Evolutionary conservation across 2,329 filamentous ascomycete genomes (phyloP).

Genomic region (Arachnopeziza araneosa): DNA sequence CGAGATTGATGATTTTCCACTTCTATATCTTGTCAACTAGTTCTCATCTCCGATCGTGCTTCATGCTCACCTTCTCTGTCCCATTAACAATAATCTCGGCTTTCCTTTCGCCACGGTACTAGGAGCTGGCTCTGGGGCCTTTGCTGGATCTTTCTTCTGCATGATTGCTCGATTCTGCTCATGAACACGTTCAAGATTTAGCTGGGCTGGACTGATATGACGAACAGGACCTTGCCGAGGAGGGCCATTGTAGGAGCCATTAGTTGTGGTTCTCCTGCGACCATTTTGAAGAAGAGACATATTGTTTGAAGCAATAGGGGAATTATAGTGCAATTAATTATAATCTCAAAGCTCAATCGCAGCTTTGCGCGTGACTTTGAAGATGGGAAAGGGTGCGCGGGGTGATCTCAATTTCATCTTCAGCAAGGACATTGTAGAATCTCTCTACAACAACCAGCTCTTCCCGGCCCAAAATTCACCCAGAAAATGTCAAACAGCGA

Average conservation of each 20-base stretch:
- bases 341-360: slow-evolving; percentile 5
- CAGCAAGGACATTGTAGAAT: not conserved
- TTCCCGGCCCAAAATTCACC: not conserved
- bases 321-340: not conserved
- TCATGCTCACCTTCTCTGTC: slow-evolving; percentile 71
- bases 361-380: slow-evolving; percentile 20
- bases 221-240: slow-evolving; percentile 32
- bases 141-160: slow-evolving; percentile 42
- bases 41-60: not conserved
- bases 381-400: not conserved
- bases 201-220: slow-evolving; percentile 50
- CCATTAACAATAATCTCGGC: slow-evolving; percentile 88
- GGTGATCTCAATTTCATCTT: not conserved
- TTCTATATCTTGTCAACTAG: slow-evolving; percentile 50
- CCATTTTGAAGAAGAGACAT: slow-evolving; percentile 28
- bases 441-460: not conserved
- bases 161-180: slow-evolving; percentile 53
- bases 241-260: slow-evolving; percentile 28
- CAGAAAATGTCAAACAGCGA: not conserved
- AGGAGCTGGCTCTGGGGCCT: slow-evolving; percentile 39
- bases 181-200: slow-evolving; percentile 58
- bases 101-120: slow-evolving; percentile 54
- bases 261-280: slow-evolving; percentile 24
- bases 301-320: slow-evolving; percentile 7
- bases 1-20: slow-evolving; percentile 96